phyloP scores from a whole-genome alignment of 2,329 filamentous ascomycete genomes.

The Claviceps maximensis region DNA sequence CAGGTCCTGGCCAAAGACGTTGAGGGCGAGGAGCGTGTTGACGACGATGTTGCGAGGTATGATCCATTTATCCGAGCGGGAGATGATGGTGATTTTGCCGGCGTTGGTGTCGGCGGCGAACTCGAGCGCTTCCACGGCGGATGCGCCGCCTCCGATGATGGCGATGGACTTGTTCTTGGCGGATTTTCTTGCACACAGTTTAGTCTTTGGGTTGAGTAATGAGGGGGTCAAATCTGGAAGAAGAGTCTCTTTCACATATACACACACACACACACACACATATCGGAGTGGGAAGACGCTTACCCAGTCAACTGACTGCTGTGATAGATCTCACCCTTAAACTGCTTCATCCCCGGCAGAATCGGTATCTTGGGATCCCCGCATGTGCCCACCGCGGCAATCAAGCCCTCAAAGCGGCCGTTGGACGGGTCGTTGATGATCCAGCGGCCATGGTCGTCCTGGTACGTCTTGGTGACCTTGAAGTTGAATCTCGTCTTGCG shows the following conservation, averaged over 20 bases:
- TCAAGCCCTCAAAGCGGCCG: conserved; percentile 65
- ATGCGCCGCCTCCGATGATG: conserved; percentile 68
- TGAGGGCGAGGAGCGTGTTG: conserved; percentile 60
- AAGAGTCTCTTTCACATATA: no score
- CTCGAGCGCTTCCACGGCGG: conserved; percentile 70
- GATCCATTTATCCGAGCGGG: conserved; percentile 75
- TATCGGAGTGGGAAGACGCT: neutral
- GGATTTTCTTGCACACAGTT: conserved; percentile 35
- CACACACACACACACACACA: no score
- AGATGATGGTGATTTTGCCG: conserved; percentile 56
- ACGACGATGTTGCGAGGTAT: conserved; percentile 69
- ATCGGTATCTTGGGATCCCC: conserved; percentile 63
- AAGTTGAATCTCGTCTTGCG: conserved; percentile 59
- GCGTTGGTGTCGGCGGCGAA: conserved; percentile 58
- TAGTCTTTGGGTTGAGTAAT: no score
- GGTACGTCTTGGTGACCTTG: conserved; percentile 54
- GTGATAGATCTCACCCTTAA: conserved; percentile 60
- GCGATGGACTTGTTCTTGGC: conserved; percentile 63
- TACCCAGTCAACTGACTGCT: conserved; percentile 59
- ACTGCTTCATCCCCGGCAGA: conserved; percentile 57
- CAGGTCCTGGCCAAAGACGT: conserved; percentile 67
- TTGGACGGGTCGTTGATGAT: conserved; percentile 60
- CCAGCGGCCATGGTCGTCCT: conserved; percentile 57
- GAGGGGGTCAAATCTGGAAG: no score
- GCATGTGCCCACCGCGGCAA: conserved; percentile 69